Conservation (phyloP, 2,329 filamentous ascomycete species). For the Curvularia spicifera region DNA sequence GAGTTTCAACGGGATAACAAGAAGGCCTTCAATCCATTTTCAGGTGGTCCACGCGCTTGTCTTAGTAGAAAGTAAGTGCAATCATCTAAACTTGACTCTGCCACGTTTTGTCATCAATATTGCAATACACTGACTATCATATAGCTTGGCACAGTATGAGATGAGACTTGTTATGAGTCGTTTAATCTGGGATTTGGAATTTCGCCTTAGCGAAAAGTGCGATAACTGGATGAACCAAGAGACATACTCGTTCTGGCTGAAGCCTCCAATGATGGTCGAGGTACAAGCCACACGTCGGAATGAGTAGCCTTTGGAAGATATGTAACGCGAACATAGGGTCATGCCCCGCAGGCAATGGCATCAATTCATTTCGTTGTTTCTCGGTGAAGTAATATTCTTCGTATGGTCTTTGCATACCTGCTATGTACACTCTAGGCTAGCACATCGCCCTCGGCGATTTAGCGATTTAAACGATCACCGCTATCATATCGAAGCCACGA, state of each 20-base stretch:
- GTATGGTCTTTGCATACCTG: background rate
- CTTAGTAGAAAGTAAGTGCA: slow-evolving; percentile 9
- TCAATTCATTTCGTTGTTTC: background rate
- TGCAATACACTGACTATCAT: background rate
- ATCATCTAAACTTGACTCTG: background rate
- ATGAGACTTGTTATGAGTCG: slow-evolving; percentile 6
- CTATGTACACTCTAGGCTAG: background rate
- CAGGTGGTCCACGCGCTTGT: slow-evolving; percentile 9
- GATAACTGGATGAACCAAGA: slow-evolving; percentile 6
- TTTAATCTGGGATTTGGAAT: slow-evolving; percentile 8
- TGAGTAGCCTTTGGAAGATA: background rate
- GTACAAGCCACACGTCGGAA: background rate
- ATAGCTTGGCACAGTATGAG: slow-evolving; percentile 7
- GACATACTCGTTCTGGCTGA: slow-evolving; percentile 10
- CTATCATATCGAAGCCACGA: background rate
- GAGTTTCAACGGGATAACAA: slow-evolving; percentile 8
- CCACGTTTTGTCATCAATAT: background rate
- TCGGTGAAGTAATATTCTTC: background rate
- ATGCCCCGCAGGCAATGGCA: background rate
- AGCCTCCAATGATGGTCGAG: slow-evolving; percentile 7
- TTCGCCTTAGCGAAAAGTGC: slow-evolving; percentile 4
- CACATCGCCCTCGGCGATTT: background rate
- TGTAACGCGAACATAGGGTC: background rate
- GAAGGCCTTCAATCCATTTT: slow-evolving; percentile 12
- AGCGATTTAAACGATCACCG: background rate